Conservation (phyloP, 2,329 filamentous ascomycete species). For the Akanthomyces muscarius region DNA sequence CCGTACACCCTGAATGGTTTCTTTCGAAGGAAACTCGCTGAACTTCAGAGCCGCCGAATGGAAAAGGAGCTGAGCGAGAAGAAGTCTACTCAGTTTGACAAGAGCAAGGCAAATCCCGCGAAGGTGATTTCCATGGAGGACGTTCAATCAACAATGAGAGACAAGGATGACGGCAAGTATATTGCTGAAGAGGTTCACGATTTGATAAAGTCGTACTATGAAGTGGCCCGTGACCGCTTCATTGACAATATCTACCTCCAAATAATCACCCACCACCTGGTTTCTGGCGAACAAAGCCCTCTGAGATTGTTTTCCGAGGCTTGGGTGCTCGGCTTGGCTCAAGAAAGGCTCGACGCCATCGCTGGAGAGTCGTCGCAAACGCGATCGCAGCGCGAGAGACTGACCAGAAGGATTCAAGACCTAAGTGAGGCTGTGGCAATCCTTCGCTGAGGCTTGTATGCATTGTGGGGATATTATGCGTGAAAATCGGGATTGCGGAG, state of each 20-base stretch:
- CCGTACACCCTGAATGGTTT: constrained; percentile 29
- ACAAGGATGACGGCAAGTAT: constrained; percentile 23
- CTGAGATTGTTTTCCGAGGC: neutral
- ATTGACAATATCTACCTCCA: constrained; percentile 34
- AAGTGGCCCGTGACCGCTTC: constrained; percentile 29
- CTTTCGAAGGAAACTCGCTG: constrained; percentile 23
- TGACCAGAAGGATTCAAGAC: neutral
- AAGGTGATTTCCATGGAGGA: constrained; percentile 19
- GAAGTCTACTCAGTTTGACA: constrained; percentile 2
- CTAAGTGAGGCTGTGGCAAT: neutral
- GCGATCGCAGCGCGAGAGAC: neutral
- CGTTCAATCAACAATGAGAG: constrained; percentile 19
- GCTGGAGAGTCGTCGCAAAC: neutral
- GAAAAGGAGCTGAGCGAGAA: constrained; percentile 15
- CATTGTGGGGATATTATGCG: neutral
- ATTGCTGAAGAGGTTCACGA: constrained; percentile 29
- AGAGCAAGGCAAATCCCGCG: constrained; percentile 10
- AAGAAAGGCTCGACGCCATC: neutral
- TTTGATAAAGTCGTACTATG: constrained; percentile 32
- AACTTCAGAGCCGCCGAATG: neutral
- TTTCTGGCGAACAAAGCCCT: constrained; percentile 26
- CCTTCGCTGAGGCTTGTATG: neutral
- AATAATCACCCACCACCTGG: constrained; percentile 26
- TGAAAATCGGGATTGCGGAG: too few relatives aligned
- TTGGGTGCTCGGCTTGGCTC: constrained; percentile 8